These are phyloP conservation scores for Meyerozyma athensensis DNA, from an alignment of 1,139 yeast genomes.

Conservation along the genomic window DNA sequence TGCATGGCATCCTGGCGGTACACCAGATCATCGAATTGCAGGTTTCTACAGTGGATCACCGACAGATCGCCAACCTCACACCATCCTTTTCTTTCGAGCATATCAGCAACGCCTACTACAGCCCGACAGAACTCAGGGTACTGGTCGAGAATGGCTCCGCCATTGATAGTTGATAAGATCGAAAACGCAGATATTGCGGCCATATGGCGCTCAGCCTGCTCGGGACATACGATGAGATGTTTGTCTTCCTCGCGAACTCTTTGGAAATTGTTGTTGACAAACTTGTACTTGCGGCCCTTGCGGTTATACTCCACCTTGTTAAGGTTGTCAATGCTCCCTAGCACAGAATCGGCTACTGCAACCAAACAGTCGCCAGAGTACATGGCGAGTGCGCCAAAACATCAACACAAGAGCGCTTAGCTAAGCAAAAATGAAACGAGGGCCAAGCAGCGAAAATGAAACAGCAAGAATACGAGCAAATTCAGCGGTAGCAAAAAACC, in stretches of 20 bases:
- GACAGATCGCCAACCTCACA: conserved; percentile 45
- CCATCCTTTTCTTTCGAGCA: conserved; percentile 47
- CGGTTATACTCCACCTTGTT: conserved; percentile 41
- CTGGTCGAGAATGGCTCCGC: conserved; percentile 28
- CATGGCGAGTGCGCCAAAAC: too few species aligned
- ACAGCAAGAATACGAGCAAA: too few species aligned
- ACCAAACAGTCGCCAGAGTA: conserved; percentile 17
- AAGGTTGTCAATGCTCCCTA: conserved; percentile 22
- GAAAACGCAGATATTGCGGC: conserved; percentile 42
- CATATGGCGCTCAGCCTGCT: conserved; percentile 27
- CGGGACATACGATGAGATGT: conserved; percentile 42
- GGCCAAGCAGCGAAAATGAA: too few species aligned
- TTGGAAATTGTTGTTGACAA: conserved; percentile 46
- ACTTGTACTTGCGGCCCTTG: conserved; percentile 49
- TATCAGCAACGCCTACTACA: conserved; percentile 47
- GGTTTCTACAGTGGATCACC: conserved; percentile 33
- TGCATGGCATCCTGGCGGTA: conserved; percentile 26
- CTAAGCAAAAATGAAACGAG: too few species aligned
- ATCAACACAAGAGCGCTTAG: too few species aligned
- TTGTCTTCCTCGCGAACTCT: conserved; percentile 49
- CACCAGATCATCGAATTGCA: conserved; percentile 27
- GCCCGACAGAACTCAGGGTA: conserved; percentile 45
- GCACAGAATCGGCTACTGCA: conserved; percentile 18
- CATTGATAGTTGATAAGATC: conserved; percentile 35
- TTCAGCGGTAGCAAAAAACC: too few species aligned